Evolutionary conservation across 2,329 filamentous ascomycete species (phyloP), one percentile per base, ranked within the genome.

Genomic region (Colletotrichum orbiculare): DNA sequence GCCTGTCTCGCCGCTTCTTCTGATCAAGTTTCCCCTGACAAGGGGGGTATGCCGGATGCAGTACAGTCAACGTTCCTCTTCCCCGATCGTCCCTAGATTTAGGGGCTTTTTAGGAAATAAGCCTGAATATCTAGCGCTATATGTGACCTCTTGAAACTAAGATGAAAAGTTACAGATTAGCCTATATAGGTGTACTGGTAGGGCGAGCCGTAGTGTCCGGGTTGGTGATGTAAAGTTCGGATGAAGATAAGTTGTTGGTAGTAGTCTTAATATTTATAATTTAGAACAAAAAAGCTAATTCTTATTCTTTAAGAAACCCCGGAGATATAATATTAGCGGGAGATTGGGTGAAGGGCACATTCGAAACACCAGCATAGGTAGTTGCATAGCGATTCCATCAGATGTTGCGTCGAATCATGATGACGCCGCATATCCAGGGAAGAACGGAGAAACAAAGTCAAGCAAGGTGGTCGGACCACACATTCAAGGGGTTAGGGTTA

Each of bases 141-240:
- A 57, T 64, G 43, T 43, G 43, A 50, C 54, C 17, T n/a, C 56
- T 34, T 45, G 57, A 64, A 55, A 61, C 38, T 45, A 41, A 39
- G 37, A 33, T 43, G 42, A 53, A 53, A 54, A 47, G 47, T 37
- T 37, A 35, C 41, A 25, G 15, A 45, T 12, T 58, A 11, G 17
- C 17, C 17, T 45, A 38, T 10, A 34, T 54, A 42, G 46, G 17
- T 41, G 43, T 47, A 2, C 15, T 13, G 39, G 41, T 52, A 41
- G 13, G 46, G 17, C 50, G n/a, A 49, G 15, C 33, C 38, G 43
- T 39, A 38, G 13, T n/a, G 17, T 41, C 49, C 54, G 34, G 37
- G 39, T 33, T 46, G 57, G 39, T 46, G 43, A 39, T 39, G 34
- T 17, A 8, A 42, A 46, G 38, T 41, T 38, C 34, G 55, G 55